phyloP scores from a whole-genome alignment of 2,329 filamentous ascomycete genomes.

The Mycosphaerella arachidis region DNA sequence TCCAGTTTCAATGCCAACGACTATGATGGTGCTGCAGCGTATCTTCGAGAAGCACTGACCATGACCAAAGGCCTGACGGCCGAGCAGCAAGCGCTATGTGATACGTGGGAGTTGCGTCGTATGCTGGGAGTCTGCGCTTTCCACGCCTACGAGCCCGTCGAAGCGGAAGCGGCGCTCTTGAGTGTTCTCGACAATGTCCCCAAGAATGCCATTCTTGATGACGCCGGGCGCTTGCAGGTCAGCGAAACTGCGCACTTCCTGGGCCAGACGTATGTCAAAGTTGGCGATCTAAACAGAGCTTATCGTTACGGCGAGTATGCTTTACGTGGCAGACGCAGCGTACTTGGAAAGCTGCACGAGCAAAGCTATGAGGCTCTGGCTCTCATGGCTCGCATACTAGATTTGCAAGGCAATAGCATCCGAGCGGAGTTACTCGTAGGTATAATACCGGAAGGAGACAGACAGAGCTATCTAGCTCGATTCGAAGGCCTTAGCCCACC shows the following conservation, averaged over 20 bases:
- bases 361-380: constrained; percentile 28
- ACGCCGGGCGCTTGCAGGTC: constrained; percentile 18
- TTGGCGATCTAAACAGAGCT: constrained; percentile 24
- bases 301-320: constrained; percentile 27
- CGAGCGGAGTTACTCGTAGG: constrained; percentile 10
- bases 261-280: constrained; percentile 25
- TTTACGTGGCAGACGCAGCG: constrained; percentile 24
- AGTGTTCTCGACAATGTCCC: constrained; percentile 17
- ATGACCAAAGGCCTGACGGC: constrained; percentile 23
- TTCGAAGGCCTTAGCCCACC: not conserved
- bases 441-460: constrained; percentile 12
- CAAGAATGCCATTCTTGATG: constrained; percentile 15
- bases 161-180: constrained; percentile 26
- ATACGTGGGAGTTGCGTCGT: constrained; percentile 27
- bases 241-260: constrained; percentile 27
- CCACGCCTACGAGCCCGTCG: constrained; percentile 19
- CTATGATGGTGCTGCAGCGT: constrained; percentile 25
- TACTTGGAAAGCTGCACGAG: constrained; percentile 27
- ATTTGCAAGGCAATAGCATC: constrained; percentile 11
- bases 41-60: constrained; percentile 27
- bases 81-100: constrained; percentile 21
- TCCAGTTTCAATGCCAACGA: constrained; percentile 23
- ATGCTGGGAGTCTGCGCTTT: constrained; percentile 29
- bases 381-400: constrained; percentile 28
- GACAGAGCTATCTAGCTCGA: not conserved